A percentile compares a stretch with the other conserved stretches of the same genome.
Conservation (phyloP, 2,329 filamentous ascomycete genomes). For the Phialophora expanda region DNA sequence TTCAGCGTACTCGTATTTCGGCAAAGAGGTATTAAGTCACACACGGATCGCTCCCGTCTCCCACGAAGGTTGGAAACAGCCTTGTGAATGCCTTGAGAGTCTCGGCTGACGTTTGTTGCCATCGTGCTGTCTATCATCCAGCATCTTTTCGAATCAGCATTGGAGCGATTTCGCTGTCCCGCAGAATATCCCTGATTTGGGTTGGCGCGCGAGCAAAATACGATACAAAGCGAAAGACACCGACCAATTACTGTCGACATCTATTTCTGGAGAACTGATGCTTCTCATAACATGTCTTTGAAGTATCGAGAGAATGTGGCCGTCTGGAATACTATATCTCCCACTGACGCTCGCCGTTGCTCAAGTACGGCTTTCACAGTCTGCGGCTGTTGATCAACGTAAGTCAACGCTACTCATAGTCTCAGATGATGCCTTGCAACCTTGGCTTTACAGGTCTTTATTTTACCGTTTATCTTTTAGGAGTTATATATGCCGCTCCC, state of each 20-base stretch:
- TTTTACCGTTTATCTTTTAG: conserved; percentile 8
- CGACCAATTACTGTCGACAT: not conserved
- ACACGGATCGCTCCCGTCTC: not conserved
- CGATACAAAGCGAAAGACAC: not conserved
- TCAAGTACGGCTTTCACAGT: not conserved
- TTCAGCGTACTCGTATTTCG: conserved; percentile 10
- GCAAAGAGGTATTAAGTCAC: not conserved
- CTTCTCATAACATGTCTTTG: conserved; percentile 1
- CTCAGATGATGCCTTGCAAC: conserved; percentile 7
- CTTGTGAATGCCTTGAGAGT: conserved; percentile 12
- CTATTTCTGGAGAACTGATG: conserved; percentile 5
- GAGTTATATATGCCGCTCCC: conserved; percentile 8
- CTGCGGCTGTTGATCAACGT: not conserved
- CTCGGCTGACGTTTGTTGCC: not conserved
- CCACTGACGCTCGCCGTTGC: not conserved
- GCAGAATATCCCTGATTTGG: conserved; percentile 19
- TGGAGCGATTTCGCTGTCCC: not conserved
- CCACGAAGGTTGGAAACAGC: conserved; percentile 8
- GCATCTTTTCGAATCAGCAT: not conserved
- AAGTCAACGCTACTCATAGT: not conserved
- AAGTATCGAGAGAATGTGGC: not conserved
- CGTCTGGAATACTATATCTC: not conserved
- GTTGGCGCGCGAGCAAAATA: not conserved
- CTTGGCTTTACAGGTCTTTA: not conserved
- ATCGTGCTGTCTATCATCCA: not conserved